Conservation (phyloP, 2,329 filamentous ascomycete genomes). For the Orbilia ellipsospora region DNA sequence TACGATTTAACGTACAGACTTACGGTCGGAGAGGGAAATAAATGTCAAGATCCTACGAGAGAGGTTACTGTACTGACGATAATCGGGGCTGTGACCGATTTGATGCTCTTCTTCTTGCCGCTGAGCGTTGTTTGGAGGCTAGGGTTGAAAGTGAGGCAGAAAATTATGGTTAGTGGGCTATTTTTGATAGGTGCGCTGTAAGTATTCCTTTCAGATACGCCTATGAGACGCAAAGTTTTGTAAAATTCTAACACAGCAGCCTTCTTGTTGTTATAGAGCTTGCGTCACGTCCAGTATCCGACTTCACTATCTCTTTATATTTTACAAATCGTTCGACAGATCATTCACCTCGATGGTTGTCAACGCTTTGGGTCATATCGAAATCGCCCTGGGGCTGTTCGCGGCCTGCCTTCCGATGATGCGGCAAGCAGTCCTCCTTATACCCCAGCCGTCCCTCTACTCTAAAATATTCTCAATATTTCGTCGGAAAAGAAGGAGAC, state of each 20-base stretch:
- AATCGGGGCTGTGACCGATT: constrained; percentile 30
- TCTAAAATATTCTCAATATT: constrained; percentile 12
- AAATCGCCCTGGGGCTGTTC: constrained; percentile 38
- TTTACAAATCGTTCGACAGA: constrained; percentile 40
- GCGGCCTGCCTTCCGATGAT: constrained; percentile 46
- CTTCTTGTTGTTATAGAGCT: constrained; percentile 16
- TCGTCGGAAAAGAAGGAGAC: constrained; percentile 14
- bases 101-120: constrained; percentile 39
- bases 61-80: constrained; percentile 27
- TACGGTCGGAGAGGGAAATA: constrained; percentile 11
- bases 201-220: constrained; percentile 3
- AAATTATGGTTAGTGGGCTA: constrained; percentile 43
- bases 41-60: constrained; percentile 28
- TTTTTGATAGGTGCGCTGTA: constrained; percentile 39
- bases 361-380: constrained; percentile 40
- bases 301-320: constrained; percentile 24
- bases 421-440: constrained; percentile 43
- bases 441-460: constrained; percentile 24
- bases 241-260: background rate
- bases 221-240: background rate
- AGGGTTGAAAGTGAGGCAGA: constrained; percentile 25
- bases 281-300: constrained; percentile 37
- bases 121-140: constrained; percentile 45
- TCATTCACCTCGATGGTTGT: constrained; percentile 33
- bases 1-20: constrained; percentile 33